These are phyloP conservation scores for Gigaspora rosea DNA, from an alignment of 192 early-diverging fungal genomes.

Conservation along the genomic window DNA sequence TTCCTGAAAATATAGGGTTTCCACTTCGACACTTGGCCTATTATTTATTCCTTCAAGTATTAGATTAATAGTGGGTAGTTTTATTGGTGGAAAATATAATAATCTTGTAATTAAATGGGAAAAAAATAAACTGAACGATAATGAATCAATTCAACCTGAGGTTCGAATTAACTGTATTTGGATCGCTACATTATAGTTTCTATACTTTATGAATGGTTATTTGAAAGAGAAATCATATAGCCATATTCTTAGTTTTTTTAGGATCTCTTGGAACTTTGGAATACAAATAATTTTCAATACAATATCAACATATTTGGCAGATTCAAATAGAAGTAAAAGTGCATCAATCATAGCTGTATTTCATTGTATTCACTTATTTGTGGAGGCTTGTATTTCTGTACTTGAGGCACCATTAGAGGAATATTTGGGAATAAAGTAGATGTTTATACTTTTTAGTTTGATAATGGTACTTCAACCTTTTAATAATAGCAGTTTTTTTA, in stretches of 20 bases:
- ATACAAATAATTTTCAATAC: not conserved
- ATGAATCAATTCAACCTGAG: not conserved
- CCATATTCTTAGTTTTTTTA: slow-evolving; percentile 22
- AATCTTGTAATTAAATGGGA: slow-evolving; percentile 34
- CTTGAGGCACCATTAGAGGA: not conserved
- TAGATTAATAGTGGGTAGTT: slow-evolving; percentile 43
- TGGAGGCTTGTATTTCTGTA: not conserved
- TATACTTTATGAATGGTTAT: slow-evolving; percentile 39
- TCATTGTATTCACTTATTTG: not conserved
- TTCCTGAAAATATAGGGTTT: not conserved
- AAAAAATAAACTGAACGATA: not conserved
- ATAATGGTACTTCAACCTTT: not conserved
- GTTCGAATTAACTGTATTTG: slow-evolving; percentile 34
- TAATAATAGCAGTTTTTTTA: not conserved
- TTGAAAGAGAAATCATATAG: slow-evolving; percentile 32
- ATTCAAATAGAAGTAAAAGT: not conserved
- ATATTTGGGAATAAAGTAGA: not conserved
- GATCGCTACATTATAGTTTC: slow-evolving; percentile 37
- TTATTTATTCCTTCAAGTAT: slow-evolving; percentile 38
- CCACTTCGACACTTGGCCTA: not conserved
- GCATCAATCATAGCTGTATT: slow-evolving; percentile 8
- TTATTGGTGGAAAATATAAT: slow-evolving; percentile 42
- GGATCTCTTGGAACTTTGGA: slow-evolving; percentile 31
- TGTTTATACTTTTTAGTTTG: not conserved
- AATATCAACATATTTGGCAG: not conserved